Evolutionary conservation across 495 filamentous ascomycete species (phyloP).

Genomic region (Hypomontagnella submonticulosa): DNA sequence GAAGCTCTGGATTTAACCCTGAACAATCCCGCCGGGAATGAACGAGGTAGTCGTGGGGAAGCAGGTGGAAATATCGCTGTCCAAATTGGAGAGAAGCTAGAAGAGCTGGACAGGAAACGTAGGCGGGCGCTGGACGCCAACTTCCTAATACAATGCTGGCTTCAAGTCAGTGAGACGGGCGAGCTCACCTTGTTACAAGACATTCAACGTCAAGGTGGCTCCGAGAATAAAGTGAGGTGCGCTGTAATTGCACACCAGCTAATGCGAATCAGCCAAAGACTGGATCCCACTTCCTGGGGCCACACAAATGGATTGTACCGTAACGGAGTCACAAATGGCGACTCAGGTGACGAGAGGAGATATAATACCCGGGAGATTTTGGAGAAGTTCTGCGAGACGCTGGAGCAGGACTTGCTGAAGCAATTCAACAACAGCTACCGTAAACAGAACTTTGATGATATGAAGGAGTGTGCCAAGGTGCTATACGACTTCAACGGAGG

Average conservation of each 20-base stretch:
- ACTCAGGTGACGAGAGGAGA: slow-evolving; percentile 52
- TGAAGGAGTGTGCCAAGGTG: slow-evolving; percentile 94
- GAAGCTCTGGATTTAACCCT: slow-evolving; percentile 86
- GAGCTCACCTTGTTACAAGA: slow-evolving; percentile 83
- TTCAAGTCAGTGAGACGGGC: slow-evolving; percentile 87
- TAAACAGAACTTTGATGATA: slow-evolving; percentile 92
- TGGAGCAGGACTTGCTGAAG: slow-evolving; percentile 94
- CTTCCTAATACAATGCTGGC: slow-evolving; percentile 96
- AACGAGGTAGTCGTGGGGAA: slow-evolving; percentile 65
- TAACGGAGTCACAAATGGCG: slow-evolving; percentile 66
- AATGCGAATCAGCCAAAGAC: slow-evolving; percentile 84
- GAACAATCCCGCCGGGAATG: slow-evolving; percentile 61
- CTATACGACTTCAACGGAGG: slow-evolving; percentile 96
- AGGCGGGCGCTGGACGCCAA: slow-evolving; percentile 90
- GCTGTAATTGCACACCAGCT: slow-evolving; percentile 91
- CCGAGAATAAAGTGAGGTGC: slow-evolving; percentile 87
- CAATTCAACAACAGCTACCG: slow-evolving; percentile 98
- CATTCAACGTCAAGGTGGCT: slow-evolving; percentile 78
- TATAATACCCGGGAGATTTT: slow-evolving; percentile 87
- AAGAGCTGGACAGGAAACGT: slow-evolving; percentile 92
- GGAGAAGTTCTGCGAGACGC: slow-evolving; percentile 93
- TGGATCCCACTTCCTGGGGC: slow-evolving; percentile 79
- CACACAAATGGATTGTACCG: slow-evolving; percentile 62
- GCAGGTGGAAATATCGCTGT: slow-evolving; percentile 85
- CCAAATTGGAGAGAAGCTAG: slow-evolving; percentile 92